These are phyloP conservation scores for Suillus subluteus DNA, from an alignment of 768 basidiomycete species.

Conservation along the genomic window DNA sequence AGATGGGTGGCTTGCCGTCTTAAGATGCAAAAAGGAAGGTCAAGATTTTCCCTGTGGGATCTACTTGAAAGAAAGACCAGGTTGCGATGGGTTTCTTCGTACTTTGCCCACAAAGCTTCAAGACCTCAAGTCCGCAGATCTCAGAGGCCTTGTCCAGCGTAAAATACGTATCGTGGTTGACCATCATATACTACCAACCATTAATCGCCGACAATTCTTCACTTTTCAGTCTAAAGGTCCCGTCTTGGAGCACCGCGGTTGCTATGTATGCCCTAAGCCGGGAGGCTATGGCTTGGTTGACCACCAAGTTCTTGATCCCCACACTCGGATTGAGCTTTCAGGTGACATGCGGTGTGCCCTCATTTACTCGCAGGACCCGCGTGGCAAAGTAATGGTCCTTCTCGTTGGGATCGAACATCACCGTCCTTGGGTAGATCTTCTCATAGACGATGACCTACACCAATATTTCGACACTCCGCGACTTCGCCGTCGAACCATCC, in stretches of 20 bases:
- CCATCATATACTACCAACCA: background rate
- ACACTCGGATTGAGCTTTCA: background rate
- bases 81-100: background rate
- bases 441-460: background rate
- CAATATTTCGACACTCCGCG: background rate
- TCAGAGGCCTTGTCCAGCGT: background rate
- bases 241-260: background rate
- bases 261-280: constrained; percentile 1
- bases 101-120: background rate
- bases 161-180: background rate
- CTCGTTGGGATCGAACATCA: background rate
- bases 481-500: too few relatives aligned
- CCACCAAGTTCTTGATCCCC: background rate
- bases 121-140: background rate
- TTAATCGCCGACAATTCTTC: background rate
- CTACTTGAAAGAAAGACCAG: background rate
- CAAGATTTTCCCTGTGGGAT: background rate
- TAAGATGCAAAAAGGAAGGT: constrained; percentile 4
- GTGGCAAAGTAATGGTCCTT: background rate
- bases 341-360: background rate
- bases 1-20: constrained; percentile 10
- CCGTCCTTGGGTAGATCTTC: constrained; percentile 5
- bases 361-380: background rate
- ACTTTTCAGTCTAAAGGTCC: background rate
- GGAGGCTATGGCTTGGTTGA: background rate